A percentile compares a stretch with the other conserved stretches of the same genome.
Evolutionary conservation across 306 rosid species (phyloP).

Genomic region (Casuarina glauca): DNA sequence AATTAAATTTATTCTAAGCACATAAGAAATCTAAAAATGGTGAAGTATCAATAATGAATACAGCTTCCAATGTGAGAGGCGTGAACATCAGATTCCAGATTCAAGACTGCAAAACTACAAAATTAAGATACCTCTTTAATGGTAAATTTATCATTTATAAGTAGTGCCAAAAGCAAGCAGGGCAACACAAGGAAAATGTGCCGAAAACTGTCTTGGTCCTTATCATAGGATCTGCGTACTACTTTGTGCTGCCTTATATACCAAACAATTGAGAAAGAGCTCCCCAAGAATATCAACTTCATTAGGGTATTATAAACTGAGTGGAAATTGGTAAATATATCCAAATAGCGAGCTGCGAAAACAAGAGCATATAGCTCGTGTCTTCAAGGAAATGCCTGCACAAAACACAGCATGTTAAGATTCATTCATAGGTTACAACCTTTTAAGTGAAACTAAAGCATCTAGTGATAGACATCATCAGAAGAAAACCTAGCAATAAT

Average conservation of each 20-base stretch:
- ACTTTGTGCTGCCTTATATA: conserved; percentile 45
- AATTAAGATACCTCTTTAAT: conserved; percentile 43
- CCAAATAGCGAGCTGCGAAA: conserved; percentile 50
- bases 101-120: neutral
- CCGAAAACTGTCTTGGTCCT: conserved; percentile 55
- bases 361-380: conserved; percentile 56
- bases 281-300: conserved; percentile 51
- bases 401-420: neutral
- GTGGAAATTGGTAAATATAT: conserved; percentile 35
- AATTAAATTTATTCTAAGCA: conserved; percentile 6
- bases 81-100: neutral
- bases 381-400: conserved; percentile 53
- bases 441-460: neutral
- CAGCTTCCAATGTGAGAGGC: neutral
- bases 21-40: neutral
- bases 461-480: neutral
- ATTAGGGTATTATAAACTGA: conserved; percentile 45
- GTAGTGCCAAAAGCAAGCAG: conserved; percentile 46
- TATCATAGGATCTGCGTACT: conserved; percentile 53
- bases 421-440: conserved; percentile 5
- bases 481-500: neutral
- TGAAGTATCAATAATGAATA: neutral
- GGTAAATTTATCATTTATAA: conserved; percentile 43
- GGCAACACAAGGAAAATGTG: conserved; percentile 42
- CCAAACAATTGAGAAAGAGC: conserved; percentile 60